Evolutionary conservation across 495 filamentous ascomycete species (phyloP).

Genomic region (Penicillium pancosmium): DNA sequence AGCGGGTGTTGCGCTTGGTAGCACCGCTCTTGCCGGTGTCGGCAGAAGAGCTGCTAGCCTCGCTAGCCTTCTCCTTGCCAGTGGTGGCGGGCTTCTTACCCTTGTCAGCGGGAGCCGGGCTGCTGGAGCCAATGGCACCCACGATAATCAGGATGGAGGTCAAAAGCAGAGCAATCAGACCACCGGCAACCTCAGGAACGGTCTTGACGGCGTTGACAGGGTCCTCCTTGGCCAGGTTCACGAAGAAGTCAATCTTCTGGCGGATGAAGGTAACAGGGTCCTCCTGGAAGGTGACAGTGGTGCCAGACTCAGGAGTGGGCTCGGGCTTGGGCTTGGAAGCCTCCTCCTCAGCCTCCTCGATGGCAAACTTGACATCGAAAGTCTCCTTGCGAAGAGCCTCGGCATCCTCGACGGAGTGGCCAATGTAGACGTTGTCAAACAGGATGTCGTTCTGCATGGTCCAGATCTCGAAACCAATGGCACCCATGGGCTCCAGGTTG

Average conservation of each 20-base stretch:
- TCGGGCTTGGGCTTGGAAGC: slow-evolving; percentile 79
- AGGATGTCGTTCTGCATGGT: slow-evolving; percentile 99
- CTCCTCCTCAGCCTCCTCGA: slow-evolving; percentile 83
- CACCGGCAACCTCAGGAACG: slow-evolving; percentile 87
- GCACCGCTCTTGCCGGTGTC: slow-evolving; percentile 68
- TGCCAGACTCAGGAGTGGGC: slow-evolving; percentile 57
- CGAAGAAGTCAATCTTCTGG: slow-evolving; percentile 89
- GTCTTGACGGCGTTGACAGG: slow-evolving; percentile 89
- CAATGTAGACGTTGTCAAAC: slow-evolving; percentile 99
- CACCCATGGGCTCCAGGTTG: slow-evolving; percentile 97
- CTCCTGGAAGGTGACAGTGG: slow-evolving; percentile 88
- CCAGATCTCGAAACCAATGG: slow-evolving; percentile 98
- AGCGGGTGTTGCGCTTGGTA: slow-evolving; percentile 66
- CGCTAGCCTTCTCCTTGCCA: slow-evolving; percentile 77
- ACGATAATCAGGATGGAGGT: slow-evolving; percentile 70
- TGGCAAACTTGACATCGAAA: slow-evolving; percentile 86
- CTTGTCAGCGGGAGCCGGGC: slow-evolving; percentile 61
- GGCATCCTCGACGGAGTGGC: slow-evolving; percentile 94
- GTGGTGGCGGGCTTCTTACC: slow-evolving; percentile 72
- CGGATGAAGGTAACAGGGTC: slow-evolving; percentile 87
- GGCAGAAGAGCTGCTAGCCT: slow-evolving; percentile 65
- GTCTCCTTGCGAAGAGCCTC: slow-evolving; percentile 88
- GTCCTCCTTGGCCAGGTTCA: slow-evolving; percentile 81
- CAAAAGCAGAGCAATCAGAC: slow-evolving; percentile 67
- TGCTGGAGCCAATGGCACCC: slow-evolving; percentile 56